phyloP scores from a whole-genome alignment of 495 filamentous ascomycete genomes.

The Neurospora sp. region DNA sequence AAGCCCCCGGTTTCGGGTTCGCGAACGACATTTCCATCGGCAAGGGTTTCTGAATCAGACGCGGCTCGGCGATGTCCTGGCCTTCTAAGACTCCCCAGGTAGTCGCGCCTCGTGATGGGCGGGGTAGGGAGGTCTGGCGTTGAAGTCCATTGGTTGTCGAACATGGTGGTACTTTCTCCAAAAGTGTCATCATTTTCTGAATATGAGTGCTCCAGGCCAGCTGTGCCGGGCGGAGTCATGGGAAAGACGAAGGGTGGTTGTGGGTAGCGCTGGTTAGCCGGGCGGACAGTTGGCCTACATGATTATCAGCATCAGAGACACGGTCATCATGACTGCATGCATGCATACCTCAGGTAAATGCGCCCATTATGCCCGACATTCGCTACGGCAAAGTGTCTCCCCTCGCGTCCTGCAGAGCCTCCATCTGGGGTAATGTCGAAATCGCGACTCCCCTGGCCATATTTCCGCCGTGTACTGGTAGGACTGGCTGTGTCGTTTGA shows the following conservation, averaged over 20 bases:
- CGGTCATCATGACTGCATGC: conserved; percentile 5
- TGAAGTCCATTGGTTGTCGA: conserved; percentile 32
- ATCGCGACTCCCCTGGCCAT: conserved; percentile 27
- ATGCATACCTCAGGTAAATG: conserved; percentile 81
- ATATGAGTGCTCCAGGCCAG: conserved; percentile 38
- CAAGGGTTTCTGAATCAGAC: conserved; percentile 36
- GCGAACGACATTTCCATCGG: conserved; percentile 31
- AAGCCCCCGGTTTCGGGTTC: conserved; percentile 56
- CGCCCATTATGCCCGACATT: conserved; percentile 90
- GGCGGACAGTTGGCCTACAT: conserved; percentile 48
- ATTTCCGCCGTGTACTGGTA: conserved; percentile 14
- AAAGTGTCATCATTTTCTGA: conserved; percentile 26
- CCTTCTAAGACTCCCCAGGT: conserved; percentile 12
- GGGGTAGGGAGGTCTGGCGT: conserved; percentile 17
- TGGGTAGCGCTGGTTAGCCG: conserved; percentile 46
- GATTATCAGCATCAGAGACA: neutral
- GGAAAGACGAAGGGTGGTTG: conserved; percentile 51
- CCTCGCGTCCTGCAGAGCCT: conserved; percentile 44
- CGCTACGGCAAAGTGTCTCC: conserved; percentile 81
- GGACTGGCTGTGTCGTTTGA: conserved; percentile 26
- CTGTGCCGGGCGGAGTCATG: conserved; percentile 45
- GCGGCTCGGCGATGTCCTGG: conserved; percentile 32
- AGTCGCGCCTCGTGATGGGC: conserved; percentile 13
- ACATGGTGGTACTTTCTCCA: conserved; percentile 18
- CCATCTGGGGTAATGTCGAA: conserved; percentile 41